Percentiles rank a stretch among this genome's conserved stretches.
phyloP scores from a whole-genome alignment of 1,284 basidiomycete genomes.

The Microbotryum silenes-acaulis region DNA sequence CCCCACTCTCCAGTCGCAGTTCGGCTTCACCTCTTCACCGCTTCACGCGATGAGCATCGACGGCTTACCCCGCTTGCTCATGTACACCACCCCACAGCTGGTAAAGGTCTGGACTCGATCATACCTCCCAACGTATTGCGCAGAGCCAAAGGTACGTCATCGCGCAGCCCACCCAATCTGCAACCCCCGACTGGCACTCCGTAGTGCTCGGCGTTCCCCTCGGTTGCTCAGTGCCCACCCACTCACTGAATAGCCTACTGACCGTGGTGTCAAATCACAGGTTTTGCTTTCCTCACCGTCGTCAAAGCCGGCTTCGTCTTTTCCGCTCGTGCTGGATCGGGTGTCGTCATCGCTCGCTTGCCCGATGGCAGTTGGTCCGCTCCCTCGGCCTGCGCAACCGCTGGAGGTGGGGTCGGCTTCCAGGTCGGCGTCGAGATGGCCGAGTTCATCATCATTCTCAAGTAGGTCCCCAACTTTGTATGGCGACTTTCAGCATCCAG shows the following conservation, averaged over 20 bases:
- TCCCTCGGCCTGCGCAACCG: slow-evolving; percentile 91
- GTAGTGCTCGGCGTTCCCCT: not conserved
- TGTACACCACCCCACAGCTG: slow-evolving; percentile 5
- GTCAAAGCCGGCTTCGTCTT: slow-evolving; percentile 50
- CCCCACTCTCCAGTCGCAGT: slow-evolving; percentile 17
- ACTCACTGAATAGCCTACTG: not conserved
- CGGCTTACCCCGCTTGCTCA: slow-evolving; percentile 5
- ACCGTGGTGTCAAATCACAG: not conserved
- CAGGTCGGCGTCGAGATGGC: slow-evolving; percentile 56
- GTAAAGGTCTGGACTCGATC: slow-evolving; percentile 36
- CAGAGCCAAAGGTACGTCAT: slow-evolving; percentile 52
- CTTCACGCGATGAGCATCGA: slow-evolving; percentile 35
- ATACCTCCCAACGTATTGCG: slow-evolving; percentile 52
- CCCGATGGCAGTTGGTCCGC: slow-evolving; percentile 90
- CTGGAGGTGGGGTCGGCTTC: slow-evolving; percentile 67
- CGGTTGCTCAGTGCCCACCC: not conserved
- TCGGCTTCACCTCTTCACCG: not conserved
- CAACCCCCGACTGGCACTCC: not conserved
- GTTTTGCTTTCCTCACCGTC: slow-evolving; percentile 35
- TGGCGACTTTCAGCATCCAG: no score
- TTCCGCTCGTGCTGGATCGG: slow-evolving; percentile 66
- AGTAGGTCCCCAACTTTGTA: slow-evolving; percentile 50
- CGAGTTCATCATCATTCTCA: slow-evolving; percentile 88
- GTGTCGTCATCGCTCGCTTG: slow-evolving; percentile 80
- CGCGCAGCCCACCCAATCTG: not conserved